phyloP scores from a whole-genome alignment of 371 early-diverging fungal species.

The Mortierella sp. region DNA sequence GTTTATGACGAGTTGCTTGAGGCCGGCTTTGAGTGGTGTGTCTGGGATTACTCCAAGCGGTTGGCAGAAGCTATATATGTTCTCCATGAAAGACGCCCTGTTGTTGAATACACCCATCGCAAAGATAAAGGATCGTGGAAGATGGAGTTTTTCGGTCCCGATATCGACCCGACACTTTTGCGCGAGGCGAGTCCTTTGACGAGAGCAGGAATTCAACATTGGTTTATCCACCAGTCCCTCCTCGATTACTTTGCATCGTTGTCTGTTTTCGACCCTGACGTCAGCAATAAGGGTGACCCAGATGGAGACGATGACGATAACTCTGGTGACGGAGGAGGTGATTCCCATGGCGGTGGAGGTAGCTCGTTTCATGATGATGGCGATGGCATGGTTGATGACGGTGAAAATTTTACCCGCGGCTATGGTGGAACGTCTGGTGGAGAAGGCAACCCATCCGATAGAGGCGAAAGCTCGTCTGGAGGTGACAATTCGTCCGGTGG shows the following conservation, averaged over 20 bases:
- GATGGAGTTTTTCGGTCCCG: not conserved
- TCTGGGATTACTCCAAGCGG: not conserved
- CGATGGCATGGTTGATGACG: not conserved
- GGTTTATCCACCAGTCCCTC: not conserved
- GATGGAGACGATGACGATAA: not conserved
- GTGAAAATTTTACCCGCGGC: too few species aligned
- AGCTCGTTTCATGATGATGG: not conserved
- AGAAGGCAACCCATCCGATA: too few species aligned
- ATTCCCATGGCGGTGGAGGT: not conserved
- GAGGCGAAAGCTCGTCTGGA: too few species aligned
- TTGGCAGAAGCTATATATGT: not conserved
- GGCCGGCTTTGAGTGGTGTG: not conserved
- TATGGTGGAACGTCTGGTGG: too few species aligned
- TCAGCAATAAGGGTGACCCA: not conserved
- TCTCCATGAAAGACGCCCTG: not conserved
- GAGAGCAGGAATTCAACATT: not conserved
- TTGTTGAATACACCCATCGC: not conserved
- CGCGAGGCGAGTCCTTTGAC: conserved; percentile 2
- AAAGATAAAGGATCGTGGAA: not conserved
- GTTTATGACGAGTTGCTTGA: not conserved
- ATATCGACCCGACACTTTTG: not conserved
- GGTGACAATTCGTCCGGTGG: not conserved
- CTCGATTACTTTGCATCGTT: not conserved
- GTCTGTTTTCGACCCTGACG: not conserved
- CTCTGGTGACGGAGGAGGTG: not conserved